phyloP scores from a whole-genome alignment of 1,284 basidiomycete species.

The Mycosarcoma mackinlayi region DNA sequence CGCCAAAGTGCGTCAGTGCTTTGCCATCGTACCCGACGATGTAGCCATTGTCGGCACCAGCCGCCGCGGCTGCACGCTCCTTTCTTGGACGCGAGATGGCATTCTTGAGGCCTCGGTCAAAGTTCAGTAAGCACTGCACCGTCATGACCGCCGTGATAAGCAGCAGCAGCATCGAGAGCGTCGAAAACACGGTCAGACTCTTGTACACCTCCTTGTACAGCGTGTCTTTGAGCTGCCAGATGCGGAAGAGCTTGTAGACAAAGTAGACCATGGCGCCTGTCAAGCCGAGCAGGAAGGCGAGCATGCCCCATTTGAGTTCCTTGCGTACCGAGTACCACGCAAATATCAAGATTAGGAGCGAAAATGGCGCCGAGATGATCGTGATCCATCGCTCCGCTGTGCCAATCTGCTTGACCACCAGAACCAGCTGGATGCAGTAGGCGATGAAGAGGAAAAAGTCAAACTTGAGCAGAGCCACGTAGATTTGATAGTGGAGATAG shows the following conservation, averaged over 20 bases:
- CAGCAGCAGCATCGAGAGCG: constrained; percentile 53
- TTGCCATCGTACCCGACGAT: constrained; percentile 50
- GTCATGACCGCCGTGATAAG: constrained; percentile 52
- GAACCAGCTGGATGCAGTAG: constrained; percentile 61
- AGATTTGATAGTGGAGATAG: constrained; percentile 59
- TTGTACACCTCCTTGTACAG: constrained; percentile 62
- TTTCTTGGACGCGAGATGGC: constrained; percentile 47
- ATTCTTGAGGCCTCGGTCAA: constrained; percentile 55
- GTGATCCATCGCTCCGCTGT: constrained; percentile 55
- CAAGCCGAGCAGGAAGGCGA: constrained; percentile 47
- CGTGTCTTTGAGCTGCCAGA: constrained; percentile 51
- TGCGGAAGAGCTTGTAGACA: constrained; percentile 57
- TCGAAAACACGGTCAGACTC: constrained; percentile 59
- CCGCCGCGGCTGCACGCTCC: constrained; percentile 24
- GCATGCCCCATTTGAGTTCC: constrained; percentile 56
- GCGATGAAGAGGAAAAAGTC: constrained; percentile 63
- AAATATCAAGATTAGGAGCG: constrained; percentile 52
- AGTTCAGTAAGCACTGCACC: constrained; percentile 59
- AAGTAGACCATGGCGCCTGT: constrained; percentile 59
- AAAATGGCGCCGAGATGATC: constrained; percentile 56
- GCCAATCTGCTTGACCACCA: constrained; percentile 56
- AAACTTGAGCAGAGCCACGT: constrained; percentile 59
- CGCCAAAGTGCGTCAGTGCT: constrained; percentile 36
- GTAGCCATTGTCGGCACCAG: constrained; percentile 29
- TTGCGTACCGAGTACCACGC: constrained; percentile 57